Evolutionary conservation across 2,329 filamentous ascomycete genomes (phyloP), one percentile per base, ranked within the genome.

Genomic region (Fusarium sororula): DNA sequence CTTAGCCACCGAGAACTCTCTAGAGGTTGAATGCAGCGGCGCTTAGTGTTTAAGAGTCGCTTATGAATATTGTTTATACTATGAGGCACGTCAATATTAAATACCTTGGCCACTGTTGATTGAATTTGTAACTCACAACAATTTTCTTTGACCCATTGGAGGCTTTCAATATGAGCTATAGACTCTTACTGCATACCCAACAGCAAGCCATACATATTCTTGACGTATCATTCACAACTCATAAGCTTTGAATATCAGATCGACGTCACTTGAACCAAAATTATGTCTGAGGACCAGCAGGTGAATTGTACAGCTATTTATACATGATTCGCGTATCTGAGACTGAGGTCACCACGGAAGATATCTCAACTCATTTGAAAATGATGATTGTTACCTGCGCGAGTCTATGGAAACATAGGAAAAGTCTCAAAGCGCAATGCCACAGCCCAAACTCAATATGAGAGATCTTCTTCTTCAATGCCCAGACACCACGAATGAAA

Each of bases 361-460:
- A 72, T 45, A 60, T 60, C 61, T 78, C 66, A 63, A 60, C 73
- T 64, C 74, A 65, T 76, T 78, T 75, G 71, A 68, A 55, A 77
- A 79, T 61, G 70, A 78, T 77, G 74, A 77, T 79, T 79, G 74
- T 78, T 78, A 78, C 76, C 75, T 79, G 79, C 79, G 78, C 77
- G 75, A 80, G 79, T 82, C 80, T 81, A 82, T 80, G 70, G 73
- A 77, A 74, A 66, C 70, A 71, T 72, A 69, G 28, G 35, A 74
- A 76, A 76, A 78, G 74, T 57, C 75, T 73, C 75, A 68, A 62
- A 78, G 75, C 77, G 78, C 77, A 73, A 80, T 80, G 76, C 77
- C 73, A 62, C 70, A 74, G 75, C 72, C 73, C 65, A 70, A 75
- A 68, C 17, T 68, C 39, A 58, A 68, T 66, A 67, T 70, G 70